phyloP scores from a whole-genome alignment of 805 yeast species.

The Jamesozyma rosinii region DNA sequence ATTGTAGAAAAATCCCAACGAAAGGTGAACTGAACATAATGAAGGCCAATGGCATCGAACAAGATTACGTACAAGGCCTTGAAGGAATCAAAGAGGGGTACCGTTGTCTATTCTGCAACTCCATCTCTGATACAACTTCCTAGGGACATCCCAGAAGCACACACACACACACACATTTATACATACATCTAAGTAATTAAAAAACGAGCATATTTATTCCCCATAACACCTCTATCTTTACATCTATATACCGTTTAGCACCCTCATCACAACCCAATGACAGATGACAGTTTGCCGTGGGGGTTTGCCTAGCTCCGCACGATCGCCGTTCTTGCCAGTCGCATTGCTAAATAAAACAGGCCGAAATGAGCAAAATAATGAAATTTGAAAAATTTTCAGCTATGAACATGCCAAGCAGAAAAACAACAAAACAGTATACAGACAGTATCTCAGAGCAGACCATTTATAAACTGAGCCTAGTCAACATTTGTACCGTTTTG shows the following conservation, averaged over 20 bases:
- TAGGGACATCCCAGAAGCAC: too few species aligned
- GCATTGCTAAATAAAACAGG: too few species aligned
- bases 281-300: too few species aligned
- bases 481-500: too few species aligned
- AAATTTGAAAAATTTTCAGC: too few species aligned
- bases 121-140: constrained; percentile 21
- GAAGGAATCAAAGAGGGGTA: constrained; percentile 25
- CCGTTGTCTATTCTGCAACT: constrained; percentile 41
- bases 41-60: constrained; percentile 55
- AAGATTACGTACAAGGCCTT: constrained; percentile 13
- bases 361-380: too few species aligned
- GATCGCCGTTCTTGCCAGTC: too few species aligned
- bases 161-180: background rate
- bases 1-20: constrained; percentile 85
- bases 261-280: background rate
- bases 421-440: too few species aligned
- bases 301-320: too few species aligned
- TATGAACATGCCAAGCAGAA: too few species aligned
- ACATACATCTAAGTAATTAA: background rate
- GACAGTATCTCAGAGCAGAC: too few species aligned
- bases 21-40: constrained; percentile 90
- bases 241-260: background rate
- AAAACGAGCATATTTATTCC: background rate
- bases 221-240: background rate
- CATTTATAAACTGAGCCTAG: too few species aligned